Evolutionary conservation across 192 early-diverging fungal genomes (phyloP), one percentile per base, ranked within the genome.

Genomic region (Anaeromyces robustus): DNA sequence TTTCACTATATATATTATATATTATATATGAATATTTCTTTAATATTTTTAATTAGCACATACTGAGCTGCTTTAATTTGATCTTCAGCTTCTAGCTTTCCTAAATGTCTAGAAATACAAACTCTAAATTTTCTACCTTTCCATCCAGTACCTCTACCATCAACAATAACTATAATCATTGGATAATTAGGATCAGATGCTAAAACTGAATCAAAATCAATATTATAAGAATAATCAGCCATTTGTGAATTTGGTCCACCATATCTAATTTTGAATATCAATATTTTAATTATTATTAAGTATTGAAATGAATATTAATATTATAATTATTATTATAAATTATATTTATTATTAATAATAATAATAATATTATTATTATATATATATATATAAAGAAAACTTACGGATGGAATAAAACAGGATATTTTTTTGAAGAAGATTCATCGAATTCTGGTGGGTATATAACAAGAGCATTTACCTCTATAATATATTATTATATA

Each of bases 201-300:
- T 68, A 95, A 84, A 77, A 91, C 92, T 9, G 87, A 86, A 84
- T 92, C 89, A 88, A 91, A 95, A 83, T 91, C 90, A n/a, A 94
- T 80, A n/a, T 83, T 82, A 81, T 92, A 95, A 4, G 22, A n/a
- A 68, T 68, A 68, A 59, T 88, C 87, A 28, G 94, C 94, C 30
- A 91, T 82, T 86, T 99, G 97, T 37, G 95, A 96, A 81, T 89
- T 89, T 26, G 97, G 97, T 6, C 97, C 97, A 31, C 95, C 96
- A 83, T 89, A 89, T 3, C 83, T 84, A 43, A 11, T 18, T 81
- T 13, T 29, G 17, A 34, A 28, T 30, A 80, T 28, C 17, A 80
- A 68, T 29, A 29, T 17, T 19, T n/a, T 29, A 28, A 31, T 41
- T 31, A 14, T 26, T 14, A 30, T 31, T n/a, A 29, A 83, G 17